phyloP scores from a whole-genome alignment of 2,329 filamentous ascomycete genomes.

The Talaromyces rugulosus region DNA sequence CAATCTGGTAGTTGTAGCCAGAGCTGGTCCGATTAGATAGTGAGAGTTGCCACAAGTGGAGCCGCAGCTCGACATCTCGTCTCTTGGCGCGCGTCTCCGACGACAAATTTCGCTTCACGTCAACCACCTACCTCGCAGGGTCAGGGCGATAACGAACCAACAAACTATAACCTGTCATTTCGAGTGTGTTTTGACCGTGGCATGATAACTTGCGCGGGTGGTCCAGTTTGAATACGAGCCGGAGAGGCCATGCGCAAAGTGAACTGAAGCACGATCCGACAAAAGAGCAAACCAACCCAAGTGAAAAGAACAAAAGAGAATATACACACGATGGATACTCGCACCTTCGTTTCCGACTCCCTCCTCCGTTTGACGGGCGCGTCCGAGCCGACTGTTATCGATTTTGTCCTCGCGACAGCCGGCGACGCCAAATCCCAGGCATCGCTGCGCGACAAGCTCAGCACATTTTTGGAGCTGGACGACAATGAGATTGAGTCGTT shows the following conservation, averaged over 20 bases:
- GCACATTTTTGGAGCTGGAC: slow-evolving; percentile 48
- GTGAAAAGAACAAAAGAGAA: not conserved
- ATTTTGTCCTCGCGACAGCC: slow-evolving; percentile 55
- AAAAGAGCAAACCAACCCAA: too few relatives aligned
- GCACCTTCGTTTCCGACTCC: slow-evolving; percentile 46
- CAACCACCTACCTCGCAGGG: not conserved
- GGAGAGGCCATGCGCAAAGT: too few relatives aligned
- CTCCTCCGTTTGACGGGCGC: slow-evolving; percentile 52
- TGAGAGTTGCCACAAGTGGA: not conserved
- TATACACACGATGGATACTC: slow-evolving; percentile 32
- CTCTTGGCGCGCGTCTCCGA: not conserved
- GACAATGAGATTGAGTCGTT: slow-evolving; percentile 44
- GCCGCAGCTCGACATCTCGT: not conserved
- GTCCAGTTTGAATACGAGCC: not conserved
- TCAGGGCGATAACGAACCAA: not conserved
- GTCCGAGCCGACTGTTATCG: slow-evolving; percentile 53
- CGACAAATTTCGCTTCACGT: not conserved
- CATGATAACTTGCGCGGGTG: not conserved
- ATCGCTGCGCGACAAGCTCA: slow-evolving; percentile 49
- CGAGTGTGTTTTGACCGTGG: not conserved
- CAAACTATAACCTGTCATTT: not conserved
- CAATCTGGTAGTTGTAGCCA: too few relatives aligned
- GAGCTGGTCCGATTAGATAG: not conserved
- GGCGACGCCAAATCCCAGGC: slow-evolving; percentile 45
- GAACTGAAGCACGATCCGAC: not conserved